These are phyloP conservation scores for Gynostemma pentaphyllum DNA, from an alignment of 306 rosid species.

Conservation along the genomic window DNA sequence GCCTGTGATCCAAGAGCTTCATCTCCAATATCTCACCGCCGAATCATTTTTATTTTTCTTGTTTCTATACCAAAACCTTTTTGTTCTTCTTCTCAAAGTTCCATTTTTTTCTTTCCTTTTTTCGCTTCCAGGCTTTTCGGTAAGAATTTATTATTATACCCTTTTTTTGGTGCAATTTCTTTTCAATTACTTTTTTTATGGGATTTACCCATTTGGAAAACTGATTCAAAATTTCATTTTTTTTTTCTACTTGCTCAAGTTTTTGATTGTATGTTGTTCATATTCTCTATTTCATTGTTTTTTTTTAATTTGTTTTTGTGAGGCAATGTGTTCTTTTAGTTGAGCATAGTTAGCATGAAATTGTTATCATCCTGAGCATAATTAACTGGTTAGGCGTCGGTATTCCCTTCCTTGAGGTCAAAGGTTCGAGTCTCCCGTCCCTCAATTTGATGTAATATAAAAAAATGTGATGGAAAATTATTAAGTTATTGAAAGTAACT, in stretches of 20 bases:
- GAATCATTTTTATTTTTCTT: slow-evolving; percentile 12
- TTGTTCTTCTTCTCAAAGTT: slow-evolving; percentile 2
- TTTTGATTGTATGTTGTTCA: neutral
- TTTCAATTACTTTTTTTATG: neutral
- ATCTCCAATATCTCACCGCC: slow-evolving; percentile 15
- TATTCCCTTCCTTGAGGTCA: no score
- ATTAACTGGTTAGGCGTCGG: no score
- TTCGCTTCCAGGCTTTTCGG: neutral
- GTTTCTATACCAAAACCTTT: slow-evolving; percentile 21
- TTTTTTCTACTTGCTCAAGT: neutral
- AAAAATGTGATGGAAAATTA: no score
- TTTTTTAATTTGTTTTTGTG: neutral
- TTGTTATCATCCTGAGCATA: no score
- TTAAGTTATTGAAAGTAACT: no score
- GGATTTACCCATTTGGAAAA: neutral
- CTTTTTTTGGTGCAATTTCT: neutral
- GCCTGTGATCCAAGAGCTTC: slow-evolving; percentile 13
- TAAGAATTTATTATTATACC: neutral
- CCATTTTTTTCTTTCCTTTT: neutral
- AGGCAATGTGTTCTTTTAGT: neutral
- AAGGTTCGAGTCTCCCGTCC: no score
- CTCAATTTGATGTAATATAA: no score
- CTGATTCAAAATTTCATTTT: neutral
- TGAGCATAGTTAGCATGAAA: neutral
- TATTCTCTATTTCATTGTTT: neutral